Percentiles rank a stretch among this genome's conserved stretches.
Evolutionary conservation across 2,329 filamentous ascomycete genomes (phyloP).

Genomic region (Penicillium hordei): DNA sequence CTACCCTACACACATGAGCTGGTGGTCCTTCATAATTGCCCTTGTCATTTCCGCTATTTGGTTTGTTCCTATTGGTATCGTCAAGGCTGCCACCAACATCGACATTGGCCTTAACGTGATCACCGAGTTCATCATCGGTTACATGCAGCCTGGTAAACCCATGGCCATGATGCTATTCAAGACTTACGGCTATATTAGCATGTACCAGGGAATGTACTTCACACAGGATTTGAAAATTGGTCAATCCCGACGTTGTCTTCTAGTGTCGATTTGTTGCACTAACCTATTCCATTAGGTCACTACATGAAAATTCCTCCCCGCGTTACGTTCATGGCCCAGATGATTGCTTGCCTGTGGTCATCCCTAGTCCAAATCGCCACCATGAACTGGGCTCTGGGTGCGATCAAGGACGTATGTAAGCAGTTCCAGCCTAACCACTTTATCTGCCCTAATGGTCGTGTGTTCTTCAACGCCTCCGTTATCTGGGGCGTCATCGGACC

Average conservation of each 20-base stretch:
- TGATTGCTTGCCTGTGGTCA: conserved; percentile 52
- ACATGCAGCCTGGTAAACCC: conserved; percentile 69
- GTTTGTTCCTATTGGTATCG: conserved; percentile 60
- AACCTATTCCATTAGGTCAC: conserved; percentile 41
- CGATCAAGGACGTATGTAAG: conserved; percentile 65
- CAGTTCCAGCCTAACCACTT: conserved; percentile 59
- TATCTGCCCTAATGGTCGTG: conserved; percentile 57
- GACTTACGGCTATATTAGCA: conserved; percentile 69
- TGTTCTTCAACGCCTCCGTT: conserved; percentile 68
- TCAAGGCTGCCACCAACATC: conserved; percentile 69
- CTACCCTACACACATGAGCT: conserved; percentile 66
- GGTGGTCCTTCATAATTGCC: conserved; percentile 71
- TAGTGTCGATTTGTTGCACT: not conserved
- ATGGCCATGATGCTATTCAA: conserved; percentile 78
- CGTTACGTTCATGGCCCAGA: conserved; percentile 54
- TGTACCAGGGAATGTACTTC: conserved; percentile 66
- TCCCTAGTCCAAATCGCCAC: conserved; percentile 51
- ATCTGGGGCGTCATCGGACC: conserved; percentile 75
- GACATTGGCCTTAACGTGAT: conserved; percentile 68
- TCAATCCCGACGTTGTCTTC: conserved; percentile 5
- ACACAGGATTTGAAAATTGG: conserved; percentile 65
- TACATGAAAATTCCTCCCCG: conserved; percentile 62
- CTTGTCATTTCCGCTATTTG: conserved; percentile 65
- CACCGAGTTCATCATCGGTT: conserved; percentile 71
- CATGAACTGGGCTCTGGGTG: conserved; percentile 48